These are phyloP conservation scores for Westerdykella aurantiaca DNA, from an alignment of 2,329 filamentous ascomycete genomes.

Conservation along the genomic window DNA sequence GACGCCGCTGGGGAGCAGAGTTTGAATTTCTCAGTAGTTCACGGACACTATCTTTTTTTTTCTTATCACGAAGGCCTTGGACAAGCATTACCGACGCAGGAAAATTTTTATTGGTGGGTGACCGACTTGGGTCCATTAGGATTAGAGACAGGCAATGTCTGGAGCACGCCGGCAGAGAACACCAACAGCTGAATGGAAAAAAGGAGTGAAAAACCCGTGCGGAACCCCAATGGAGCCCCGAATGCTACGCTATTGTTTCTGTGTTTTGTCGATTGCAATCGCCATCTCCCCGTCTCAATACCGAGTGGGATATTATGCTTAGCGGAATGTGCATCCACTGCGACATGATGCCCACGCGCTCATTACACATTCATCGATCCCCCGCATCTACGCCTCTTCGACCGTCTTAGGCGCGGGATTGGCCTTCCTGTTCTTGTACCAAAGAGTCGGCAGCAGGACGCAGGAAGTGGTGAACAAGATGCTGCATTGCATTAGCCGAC, in stretches of 20 bases:
- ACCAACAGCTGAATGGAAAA: neutral
- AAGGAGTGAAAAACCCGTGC: neutral
- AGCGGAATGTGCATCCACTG: neutral
- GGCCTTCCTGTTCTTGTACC: constrained; percentile 46
- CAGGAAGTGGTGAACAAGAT: constrained; percentile 44
- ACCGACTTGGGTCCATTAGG: neutral
- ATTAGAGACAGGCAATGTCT: neutral
- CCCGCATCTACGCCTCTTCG: constrained; percentile 13
- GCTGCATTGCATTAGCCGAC: constrained; percentile 21
- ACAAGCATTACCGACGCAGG: no score
- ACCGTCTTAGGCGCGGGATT: constrained; percentile 31
- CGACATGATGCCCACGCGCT: neutral
- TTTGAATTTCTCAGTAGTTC: no score
- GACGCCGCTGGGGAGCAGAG: no score
- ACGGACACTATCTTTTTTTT: no score
- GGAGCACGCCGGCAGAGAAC: neutral
- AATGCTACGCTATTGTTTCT: neutral
- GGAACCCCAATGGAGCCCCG: no score
- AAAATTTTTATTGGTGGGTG: no score
- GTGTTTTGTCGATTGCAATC: neutral
- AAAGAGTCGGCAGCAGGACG: constrained; percentile 44
- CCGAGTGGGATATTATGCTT: neutral
- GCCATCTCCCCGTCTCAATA: neutral
- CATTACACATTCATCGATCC: neutral
- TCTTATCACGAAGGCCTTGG: no score